Evolutionary conservation across 768 basidiomycete species (phyloP).

Genomic region (Kockovaella imperatae): DNA sequence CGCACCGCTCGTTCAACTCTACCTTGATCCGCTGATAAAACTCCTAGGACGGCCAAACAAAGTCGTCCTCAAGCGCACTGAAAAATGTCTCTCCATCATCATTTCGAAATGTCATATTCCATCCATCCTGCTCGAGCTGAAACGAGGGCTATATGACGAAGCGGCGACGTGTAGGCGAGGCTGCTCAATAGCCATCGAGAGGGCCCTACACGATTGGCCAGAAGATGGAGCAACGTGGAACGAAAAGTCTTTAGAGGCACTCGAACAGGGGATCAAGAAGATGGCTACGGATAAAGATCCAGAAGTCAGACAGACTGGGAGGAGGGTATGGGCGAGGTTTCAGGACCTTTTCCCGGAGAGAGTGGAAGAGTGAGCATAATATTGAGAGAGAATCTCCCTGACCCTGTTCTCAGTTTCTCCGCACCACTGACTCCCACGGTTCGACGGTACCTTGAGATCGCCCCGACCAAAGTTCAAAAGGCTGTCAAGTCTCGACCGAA

Average conservation of each 20-base stretch:
- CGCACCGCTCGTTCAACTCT: slow-evolving; percentile 43
- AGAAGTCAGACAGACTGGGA: slow-evolving; percentile 43
- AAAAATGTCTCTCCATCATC: slow-evolving; percentile 42
- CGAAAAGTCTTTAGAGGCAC: slow-evolving; percentile 27
- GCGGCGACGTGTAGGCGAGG: slow-evolving; percentile 35
- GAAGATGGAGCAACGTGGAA: slow-evolving; percentile 33
- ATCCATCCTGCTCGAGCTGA: slow-evolving; percentile 35
- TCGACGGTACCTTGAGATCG: slow-evolving; percentile 44
- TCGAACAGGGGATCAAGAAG: slow-evolving; percentile 44
- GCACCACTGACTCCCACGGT: slow-evolving; percentile 46
- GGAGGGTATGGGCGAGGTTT: slow-evolving; percentile 45
- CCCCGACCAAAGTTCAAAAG: slow-evolving; percentile 16
- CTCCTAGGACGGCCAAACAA: slow-evolving; percentile 48
- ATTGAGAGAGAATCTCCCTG: background rate
- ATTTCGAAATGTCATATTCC: slow-evolving; percentile 44
- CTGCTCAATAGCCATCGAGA: slow-evolving; percentile 28
- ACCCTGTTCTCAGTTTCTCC: slow-evolving; percentile 39
- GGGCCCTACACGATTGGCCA: slow-evolving; percentile 35
- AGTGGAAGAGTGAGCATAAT: slow-evolving; percentile 38
- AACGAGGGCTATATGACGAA: slow-evolving; percentile 42
- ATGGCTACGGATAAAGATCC: slow-evolving; percentile 46
- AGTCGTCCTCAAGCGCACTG: slow-evolving; percentile 45
- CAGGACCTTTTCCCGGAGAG: slow-evolving; percentile 41
- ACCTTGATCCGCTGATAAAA: slow-evolving; percentile 43
- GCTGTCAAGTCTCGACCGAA: slow-evolving; percentile 10